Evolutionary conservation across 441 rosid species (phyloP), one percentile per base, ranked within the genome.

Genomic region (Populus hybrid): DNA sequence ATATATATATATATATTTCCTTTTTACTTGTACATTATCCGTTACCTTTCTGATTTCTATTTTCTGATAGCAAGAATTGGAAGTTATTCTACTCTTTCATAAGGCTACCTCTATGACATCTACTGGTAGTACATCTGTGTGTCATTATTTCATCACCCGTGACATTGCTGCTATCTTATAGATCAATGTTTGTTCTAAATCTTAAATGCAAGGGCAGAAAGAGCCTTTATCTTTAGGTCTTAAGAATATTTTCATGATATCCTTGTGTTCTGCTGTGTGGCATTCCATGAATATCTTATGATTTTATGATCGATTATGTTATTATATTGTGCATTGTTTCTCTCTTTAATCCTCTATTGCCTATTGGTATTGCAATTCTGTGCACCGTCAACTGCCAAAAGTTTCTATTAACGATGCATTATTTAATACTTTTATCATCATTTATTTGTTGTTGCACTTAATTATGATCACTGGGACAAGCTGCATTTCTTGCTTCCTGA

Each of bases 401-500:
- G 4, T 57, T 20, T 20, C 63, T 18, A 57, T 57, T 18, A 57
- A 7, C 10, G 12, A 14, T 72, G 66, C 38, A 50, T 71, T 50
- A 6, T 46, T 23, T 71, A 21, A n/a, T 74, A n/a, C 61, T 18
- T 34, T 32, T 66, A 5, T 24, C 26, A 0, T 68, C 35, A 28
- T 71, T 42, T 63, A n/a, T 68, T 68, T 67, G 72, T 57, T 57
- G 68, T 24, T 32, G 32, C 46, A 16, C 23, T 57, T 10, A 6
- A 7, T 40, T 72, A 30, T 71, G 35, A 63, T 77, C 53, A 2
- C 18, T 61, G 77, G 69, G 81, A 66, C 66, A 57, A 68, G 64
- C 42, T 38, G 24, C 63, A 72, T 11, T 50, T 24, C 24, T 59
- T 42, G 70, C 18, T 66, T 57, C 38, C 73, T 82, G 70, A 83